phyloP scores from a whole-genome alignment of 1,284 basidiomycete genomes.

The Irpex rosettiformis region DNA sequence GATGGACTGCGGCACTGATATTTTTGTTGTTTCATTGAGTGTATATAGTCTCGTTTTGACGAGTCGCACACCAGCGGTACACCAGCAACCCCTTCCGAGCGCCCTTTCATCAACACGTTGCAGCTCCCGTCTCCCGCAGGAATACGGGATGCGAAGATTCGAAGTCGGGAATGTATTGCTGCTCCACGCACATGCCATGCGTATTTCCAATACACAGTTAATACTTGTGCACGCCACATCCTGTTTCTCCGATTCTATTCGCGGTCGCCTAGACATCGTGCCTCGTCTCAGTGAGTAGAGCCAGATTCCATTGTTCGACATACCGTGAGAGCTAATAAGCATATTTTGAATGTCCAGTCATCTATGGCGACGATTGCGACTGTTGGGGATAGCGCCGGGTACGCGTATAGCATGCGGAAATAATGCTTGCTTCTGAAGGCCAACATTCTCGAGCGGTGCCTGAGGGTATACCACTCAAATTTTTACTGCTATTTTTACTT shows the following conservation, averaged over 20 bases:
- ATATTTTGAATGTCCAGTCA: neutral
- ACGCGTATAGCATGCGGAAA: neutral
- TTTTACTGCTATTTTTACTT: too few species aligned
- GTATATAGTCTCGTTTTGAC: neutral
- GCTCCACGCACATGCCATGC: neutral
- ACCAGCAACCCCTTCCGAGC: neutral
- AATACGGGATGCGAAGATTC: neutral
- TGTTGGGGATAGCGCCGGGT: too few species aligned
- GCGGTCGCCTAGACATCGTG: neutral
- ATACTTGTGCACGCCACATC: neutral
- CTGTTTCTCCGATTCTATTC: neutral
- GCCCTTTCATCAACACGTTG: neutral
- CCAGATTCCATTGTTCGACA: neutral
- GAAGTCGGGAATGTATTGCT: neutral
- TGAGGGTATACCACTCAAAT: too few species aligned
- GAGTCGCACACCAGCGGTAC: neutral
- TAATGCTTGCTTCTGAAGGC: neutral
- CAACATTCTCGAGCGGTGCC: neutral
- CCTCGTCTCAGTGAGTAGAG: neutral
- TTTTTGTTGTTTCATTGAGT: neutral
- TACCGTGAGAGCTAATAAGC: neutral
- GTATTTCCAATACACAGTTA: neutral
- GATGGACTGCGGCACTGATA: neutral
- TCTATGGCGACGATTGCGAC: neutral
- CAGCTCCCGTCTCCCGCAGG: neutral